Evolutionary conservation across 78 protist genomes (phyloP).

Genomic region (Paulinella micropora): DNA sequence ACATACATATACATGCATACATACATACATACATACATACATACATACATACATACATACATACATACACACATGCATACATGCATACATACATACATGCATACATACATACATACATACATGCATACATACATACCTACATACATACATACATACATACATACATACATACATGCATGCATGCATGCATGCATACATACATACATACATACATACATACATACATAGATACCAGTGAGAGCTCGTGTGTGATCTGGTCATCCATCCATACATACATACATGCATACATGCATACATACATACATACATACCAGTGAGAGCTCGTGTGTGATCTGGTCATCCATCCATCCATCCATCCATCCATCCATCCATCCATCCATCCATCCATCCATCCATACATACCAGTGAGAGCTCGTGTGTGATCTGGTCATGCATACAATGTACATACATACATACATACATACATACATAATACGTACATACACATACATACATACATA

Average conservation of each 20-base stretch:
- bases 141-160: background rate
- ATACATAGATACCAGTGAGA: slow-evolving; percentile 13
- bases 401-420: background rate
- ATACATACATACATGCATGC: background rate
- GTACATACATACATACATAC: background rate
- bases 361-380: no score
- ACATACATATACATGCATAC: background rate
- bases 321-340: slow-evolving; percentile 82
- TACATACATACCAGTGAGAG: slow-evolving; percentile 16
- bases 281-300: no score
- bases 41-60: background rate
- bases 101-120: background rate
- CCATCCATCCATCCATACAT: no score
- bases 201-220: background rate
- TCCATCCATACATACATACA: background rate
- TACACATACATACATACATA: no score
- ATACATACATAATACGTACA: background rate
- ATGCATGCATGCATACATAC: background rate
- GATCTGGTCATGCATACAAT: no score
- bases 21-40: background rate
- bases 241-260: slow-evolving; percentile 75
- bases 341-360: no score
- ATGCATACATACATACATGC: slow-evolving; percentile 25
- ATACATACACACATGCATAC: background rate
- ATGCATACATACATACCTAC: background rate